Evolutionary conservation across 192 early-diverging fungal species (phyloP).

Genomic region (Linnemannia zychae): DNA sequence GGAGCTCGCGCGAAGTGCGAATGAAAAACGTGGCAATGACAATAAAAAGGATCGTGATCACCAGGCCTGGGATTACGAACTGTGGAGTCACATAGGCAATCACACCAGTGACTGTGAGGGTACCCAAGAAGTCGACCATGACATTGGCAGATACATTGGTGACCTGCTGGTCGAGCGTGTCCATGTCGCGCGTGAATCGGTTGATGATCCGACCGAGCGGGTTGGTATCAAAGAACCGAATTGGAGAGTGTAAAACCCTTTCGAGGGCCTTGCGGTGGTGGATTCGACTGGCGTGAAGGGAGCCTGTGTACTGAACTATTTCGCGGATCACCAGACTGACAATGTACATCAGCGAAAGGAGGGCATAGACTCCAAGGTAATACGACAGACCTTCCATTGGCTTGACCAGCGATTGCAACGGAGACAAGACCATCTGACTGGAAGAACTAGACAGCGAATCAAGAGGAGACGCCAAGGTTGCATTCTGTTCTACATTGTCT

Average conservation of each 20-base stretch:
- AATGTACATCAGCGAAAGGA: conserved; percentile 54
- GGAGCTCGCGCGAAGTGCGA: conserved; percentile 85
- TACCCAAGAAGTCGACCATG: conserved; percentile 56
- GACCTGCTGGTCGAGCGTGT: conserved; percentile 60
- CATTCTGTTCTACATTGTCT: conserved; percentile 32
- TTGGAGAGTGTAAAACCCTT: conserved; percentile 41
- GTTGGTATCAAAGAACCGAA: conserved; percentile 74
- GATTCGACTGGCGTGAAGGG: conserved; percentile 66
- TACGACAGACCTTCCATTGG: conserved; percentile 48
- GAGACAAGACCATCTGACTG: conserved; percentile 1
- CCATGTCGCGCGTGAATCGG: conserved; percentile 78
- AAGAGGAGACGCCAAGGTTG: conserved; percentile 30
- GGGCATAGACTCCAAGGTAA: conserved; percentile 75
- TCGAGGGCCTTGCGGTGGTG: conserved; percentile 72
- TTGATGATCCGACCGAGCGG: conserved; percentile 85
- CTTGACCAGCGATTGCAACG: neutral
- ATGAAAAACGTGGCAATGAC: conserved; percentile 76
- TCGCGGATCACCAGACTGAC: conserved; percentile 52
- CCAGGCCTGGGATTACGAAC: conserved; percentile 52
- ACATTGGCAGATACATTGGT: conserved; percentile 69
- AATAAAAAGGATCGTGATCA: conserved; percentile 66
- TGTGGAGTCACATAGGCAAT: conserved; percentile 50
- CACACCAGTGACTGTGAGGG: conserved; percentile 45
- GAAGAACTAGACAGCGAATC: conserved; percentile 7
- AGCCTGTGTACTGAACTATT: conserved; percentile 60